Evolutionary conservation across 2,329 filamentous ascomycete species (phyloP), one percentile per base, ranked within the genome.

Genomic region (Fusarium decemcellulare): DNA sequence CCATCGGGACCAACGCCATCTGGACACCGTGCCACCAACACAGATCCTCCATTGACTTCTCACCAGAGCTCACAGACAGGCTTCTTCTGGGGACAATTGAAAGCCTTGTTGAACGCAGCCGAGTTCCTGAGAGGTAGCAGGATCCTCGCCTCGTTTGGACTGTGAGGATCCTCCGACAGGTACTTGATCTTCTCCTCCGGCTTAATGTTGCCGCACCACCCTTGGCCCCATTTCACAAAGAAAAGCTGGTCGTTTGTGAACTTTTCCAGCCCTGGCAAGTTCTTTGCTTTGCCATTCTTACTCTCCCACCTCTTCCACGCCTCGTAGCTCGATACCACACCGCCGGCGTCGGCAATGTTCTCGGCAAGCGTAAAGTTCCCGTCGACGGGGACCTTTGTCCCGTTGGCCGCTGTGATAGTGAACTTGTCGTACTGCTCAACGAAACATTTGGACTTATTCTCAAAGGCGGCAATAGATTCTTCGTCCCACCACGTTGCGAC

Each of bases 121-220:
- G n/a, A 18, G 43, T 46, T 46, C 32, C 5, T 34, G 8, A 11
- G 11, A 3, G 32, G 11, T 11, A 34, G 8, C 32, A 8, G 8
- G 11, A 27, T 8, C 11, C 11, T 14, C 8, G 43, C n/a, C 8
- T 18, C 43, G 18, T 14, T 6, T 4, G 18, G 91, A 4, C 90
- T 87, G 80, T 93, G 91, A 1, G 86, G 86, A 76, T 93, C 90
- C 0, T 83, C 87, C 54, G 92, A 86, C 83, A 79, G 18, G 18
- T 23, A 57, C 84, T 82, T 39, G 90, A 83, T 5, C 88, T 87
- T 8, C 84, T 81, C 18, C 70, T 89, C 88, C 64, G 87, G 86
- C 4, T 88, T 85, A 2, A 80, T 85, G 81, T 92, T 92, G 40
- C 87, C 85, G 75, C 91, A 93, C 90, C 90, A 93, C n/a, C n/a